Base-by-base conservation (phyloP, 495 filamentous ascomycete species). In the Penicillium samsonianum region DNA sequence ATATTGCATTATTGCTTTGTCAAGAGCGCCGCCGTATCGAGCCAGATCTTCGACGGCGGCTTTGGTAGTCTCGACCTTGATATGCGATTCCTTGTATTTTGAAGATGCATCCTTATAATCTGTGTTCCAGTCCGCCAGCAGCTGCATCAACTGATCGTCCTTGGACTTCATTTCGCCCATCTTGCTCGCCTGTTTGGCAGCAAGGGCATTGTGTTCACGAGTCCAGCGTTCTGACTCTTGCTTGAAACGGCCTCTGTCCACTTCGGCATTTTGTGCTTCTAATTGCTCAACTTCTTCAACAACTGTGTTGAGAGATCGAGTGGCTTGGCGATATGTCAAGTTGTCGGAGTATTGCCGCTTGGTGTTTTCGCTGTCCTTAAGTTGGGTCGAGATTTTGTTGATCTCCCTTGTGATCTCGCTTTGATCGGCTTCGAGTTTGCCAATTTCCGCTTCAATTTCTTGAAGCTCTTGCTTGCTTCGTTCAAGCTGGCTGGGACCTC, bases 1-100 rank as follows among this genome's bases (percentile, higher is more conserved):
- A 67, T 91, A 98, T 61, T 86, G 87, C 92, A 99, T 97, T 71
- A 99, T 94, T 53, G 95, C 94, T 60, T 92, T 88, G 73, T 96
- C 93, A 26, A 99, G 79, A 12, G 93, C 93, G 2, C 78, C 75
- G 12, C 80, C 81, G 63, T 94, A 97, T 25, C 88, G 86, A 8
- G 81, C 88, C 28, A 99, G 78, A 67, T 99, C 94, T 55, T 94
- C 91, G 37, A 94, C 88, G 11, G 90, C 93, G 0, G 91, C 92
- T 69, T 93, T 96, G 28, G 91, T 96, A 0, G 91, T 92, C 70
- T 95, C 90, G 2, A 96, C 90, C 59, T 89, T 89, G 77, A 97
- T 90, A 65, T 96, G 88, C 0, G 87, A 80, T 72, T 96, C 90
- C 62, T 90, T 90, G 74, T 90, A 98, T 60, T 90, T 88, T 30